These are phyloP conservation scores for Elaeis oleifera DNA, from an alignment of 202 grass and related monocot species.

Conservation along the genomic window DNA sequence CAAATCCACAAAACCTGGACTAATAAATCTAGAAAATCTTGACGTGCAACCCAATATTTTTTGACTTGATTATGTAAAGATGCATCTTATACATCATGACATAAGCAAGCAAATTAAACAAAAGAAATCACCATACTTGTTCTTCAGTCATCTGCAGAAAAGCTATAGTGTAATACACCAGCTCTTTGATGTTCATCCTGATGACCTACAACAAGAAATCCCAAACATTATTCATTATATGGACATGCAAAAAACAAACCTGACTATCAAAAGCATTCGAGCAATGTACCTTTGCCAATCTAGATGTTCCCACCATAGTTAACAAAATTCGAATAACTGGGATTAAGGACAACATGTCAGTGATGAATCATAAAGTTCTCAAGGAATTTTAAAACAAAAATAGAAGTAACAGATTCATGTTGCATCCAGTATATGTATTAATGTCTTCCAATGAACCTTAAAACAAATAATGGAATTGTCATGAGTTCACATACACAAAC, in stretches of 20 bases:
- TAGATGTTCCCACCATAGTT: conserved; percentile 68
- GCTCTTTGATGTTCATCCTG: conserved; percentile 56
- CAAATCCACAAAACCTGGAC: too few relatives aligned
- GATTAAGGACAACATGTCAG: conserved; percentile 11
- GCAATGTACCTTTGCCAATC: conserved; percentile 62
- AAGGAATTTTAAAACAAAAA: neutral
- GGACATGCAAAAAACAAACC: too few relatives aligned
- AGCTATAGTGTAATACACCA: conserved; percentile 73
- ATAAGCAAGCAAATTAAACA: too few relatives aligned
- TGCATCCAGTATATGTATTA: too few relatives aligned
- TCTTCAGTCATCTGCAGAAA: conserved; percentile 92
- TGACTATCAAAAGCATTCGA: neutral
- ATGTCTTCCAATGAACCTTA: too few relatives aligned
- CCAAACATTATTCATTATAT: neutral
- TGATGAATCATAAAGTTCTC: neutral
- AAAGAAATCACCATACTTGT: conserved; percentile 50
- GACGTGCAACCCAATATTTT: too few relatives aligned
- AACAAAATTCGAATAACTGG: conserved; percentile 91
- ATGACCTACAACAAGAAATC: conserved; percentile 46
- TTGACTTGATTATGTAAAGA: too few relatives aligned
- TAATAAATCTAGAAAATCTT: too few relatives aligned
- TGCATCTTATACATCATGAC: too few relatives aligned
- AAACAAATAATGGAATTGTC: too few relatives aligned
- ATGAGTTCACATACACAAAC: too few relatives aligned
- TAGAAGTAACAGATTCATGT: too few relatives aligned